Evolutionary conservation across 1,139 yeast genomes (phyloP), one percentile per base, ranked within the genome.

Genomic region (Kurtzmaniella quercitrusa): DNA sequence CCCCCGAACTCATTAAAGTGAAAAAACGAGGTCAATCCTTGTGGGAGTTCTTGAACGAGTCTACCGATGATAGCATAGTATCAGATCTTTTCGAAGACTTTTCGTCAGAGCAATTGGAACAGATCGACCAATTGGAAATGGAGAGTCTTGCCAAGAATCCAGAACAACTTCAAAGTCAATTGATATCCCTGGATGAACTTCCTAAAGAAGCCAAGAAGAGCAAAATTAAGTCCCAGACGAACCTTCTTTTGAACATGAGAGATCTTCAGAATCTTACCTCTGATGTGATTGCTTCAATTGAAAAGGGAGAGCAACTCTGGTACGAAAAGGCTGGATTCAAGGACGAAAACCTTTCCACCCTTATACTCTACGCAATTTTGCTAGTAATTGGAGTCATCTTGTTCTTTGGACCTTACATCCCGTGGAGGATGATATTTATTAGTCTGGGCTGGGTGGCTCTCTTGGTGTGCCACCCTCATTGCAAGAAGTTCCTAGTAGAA

Each of bases 261-360:
- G 85, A 81, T 50, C 65, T 82, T 34, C 90, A 84, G 54, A 81
- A 82, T 45, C 63, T 81, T 37, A 77, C 90, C 18, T 68, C 84
- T 0, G 79, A 79, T 43, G 49, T 85, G 3, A 70, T 87, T 25
- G 63, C 68, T 23, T 60, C 72, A 0, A 64, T 81, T 42, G 83
- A 83, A 21, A 61, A 67, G 15, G 63, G 77, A 2, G 91, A 87
- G 46, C 63, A 63, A 16, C 75, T 82, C 46, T 69, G 82, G 54
- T 74, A 68, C 51, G 85, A 84, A 14, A 75, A 84, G 4, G 88
- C 88, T 11, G 85, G 85, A 3, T 89, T 89, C 57, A 73, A 74
- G 45, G 85, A 88, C 59, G 95, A 88, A 55, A 70, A 77, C 43
- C 62, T 72, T 21, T 80, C 95, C 0, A 85, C 95, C 0, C 58